Percentiles rank a stretch among this genome's conserved stretches.
Conservation (phyloP, 192 early-diverging fungal genomes). For the Chytriomyces confervae region DNA sequence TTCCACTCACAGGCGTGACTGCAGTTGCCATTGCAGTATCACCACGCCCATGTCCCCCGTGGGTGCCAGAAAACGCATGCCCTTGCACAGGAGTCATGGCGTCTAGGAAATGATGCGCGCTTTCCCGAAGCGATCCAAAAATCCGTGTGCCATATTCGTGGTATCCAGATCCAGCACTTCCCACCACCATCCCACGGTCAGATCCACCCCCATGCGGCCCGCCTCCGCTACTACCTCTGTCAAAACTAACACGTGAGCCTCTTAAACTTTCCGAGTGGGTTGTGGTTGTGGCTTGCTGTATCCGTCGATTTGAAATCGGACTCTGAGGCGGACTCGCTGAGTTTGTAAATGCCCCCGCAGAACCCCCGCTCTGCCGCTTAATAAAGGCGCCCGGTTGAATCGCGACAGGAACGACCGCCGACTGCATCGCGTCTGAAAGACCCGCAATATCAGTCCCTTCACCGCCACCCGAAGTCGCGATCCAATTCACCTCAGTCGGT, state of each 20-base stretch:
- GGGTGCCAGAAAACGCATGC: background rate
- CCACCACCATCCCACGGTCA: background rate
- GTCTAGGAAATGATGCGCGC: conserved; percentile 48
- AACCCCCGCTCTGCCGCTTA: background rate
- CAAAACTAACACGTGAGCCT: conserved; percentile 11
- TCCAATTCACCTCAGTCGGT: conserved; percentile 61
- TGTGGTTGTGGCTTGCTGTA: conserved; percentile 2
- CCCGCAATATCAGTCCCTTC: conserved; percentile 24
- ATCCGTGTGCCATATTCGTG: conserved; percentile 33
- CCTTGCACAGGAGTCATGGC: conserved; percentile 5
- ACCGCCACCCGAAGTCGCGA: conserved; percentile 34
- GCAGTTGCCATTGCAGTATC: background rate
- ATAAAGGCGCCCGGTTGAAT: background rate
- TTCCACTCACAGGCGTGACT: background rate
- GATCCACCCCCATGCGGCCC: no score
- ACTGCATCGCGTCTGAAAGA: conserved; percentile 21
- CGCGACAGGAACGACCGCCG: background rate
- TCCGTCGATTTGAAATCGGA: conserved; percentile 8
- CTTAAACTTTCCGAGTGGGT: background rate
- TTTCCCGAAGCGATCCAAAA: conserved; percentile 50
- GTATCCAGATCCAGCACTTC: conserved; percentile 18
- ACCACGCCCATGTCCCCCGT: background rate
- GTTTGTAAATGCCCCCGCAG: background rate
- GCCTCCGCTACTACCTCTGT: background rate
- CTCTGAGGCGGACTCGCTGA: conserved; percentile 15